Evolutionary conservation across 2,329 filamentous ascomycete genomes (phyloP).

Genomic region (Capronia epimyces): DNA sequence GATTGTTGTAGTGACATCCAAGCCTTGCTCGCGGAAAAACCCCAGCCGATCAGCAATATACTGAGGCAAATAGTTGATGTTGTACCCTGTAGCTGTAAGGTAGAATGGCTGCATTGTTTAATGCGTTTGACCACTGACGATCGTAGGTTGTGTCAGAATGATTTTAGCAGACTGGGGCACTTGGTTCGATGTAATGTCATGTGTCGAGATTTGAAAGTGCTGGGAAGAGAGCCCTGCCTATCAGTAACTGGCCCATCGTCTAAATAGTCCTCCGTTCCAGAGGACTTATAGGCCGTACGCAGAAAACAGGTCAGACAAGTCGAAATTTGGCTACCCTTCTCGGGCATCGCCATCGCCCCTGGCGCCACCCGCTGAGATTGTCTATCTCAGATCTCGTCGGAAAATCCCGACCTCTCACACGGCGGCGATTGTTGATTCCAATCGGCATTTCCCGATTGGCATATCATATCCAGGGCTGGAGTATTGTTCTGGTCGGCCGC

Average conservation of each 20-base stretch:
- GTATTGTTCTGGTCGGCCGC: background rate
- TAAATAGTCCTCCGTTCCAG: too few species aligned
- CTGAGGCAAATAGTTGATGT: constrained; percentile 13
- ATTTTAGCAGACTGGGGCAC: background rate
- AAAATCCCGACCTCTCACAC: constrained; percentile 1
- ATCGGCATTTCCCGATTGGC: background rate
- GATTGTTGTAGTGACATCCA: constrained; percentile 7
- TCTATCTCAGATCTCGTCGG: background rate
- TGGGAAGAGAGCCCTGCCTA: too few species aligned
- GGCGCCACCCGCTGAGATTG: too few species aligned
- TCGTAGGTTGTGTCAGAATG: background rate
- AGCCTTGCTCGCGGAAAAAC: constrained; percentile 8
- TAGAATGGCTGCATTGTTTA: constrained; percentile 9
- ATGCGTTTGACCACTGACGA: constrained; percentile 17
- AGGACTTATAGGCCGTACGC: too few species aligned
- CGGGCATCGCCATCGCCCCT: too few species aligned
- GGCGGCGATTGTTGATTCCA: constrained; percentile 1
- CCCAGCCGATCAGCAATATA: constrained; percentile 11
- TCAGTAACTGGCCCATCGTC: too few species aligned
- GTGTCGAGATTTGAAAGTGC: too few species aligned
- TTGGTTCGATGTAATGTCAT: background rate
- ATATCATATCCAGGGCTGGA: too few species aligned
- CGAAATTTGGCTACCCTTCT: too few species aligned
- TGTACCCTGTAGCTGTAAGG: constrained; percentile 10
- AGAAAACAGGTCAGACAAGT: too few species aligned